Conservation (phyloP, 1,284 basidiomycete species). For the Rhodotorula mucilaginosa region DNA sequence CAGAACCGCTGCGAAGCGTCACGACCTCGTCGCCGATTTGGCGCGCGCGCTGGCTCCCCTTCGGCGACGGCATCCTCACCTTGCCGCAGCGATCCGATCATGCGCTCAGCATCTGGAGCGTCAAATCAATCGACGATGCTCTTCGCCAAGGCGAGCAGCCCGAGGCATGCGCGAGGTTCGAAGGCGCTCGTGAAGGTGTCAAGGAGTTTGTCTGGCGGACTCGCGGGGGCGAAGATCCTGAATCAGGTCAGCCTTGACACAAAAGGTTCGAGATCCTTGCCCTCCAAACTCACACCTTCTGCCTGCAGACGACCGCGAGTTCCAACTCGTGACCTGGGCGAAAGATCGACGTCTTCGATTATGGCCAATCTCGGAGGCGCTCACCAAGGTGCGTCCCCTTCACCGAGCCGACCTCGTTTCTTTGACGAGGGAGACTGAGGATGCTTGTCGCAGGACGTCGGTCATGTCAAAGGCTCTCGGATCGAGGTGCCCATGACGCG, state of each 20-base stretch:
- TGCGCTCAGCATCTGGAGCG: constrained; percentile 77
- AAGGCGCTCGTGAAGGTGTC: constrained; percentile 87
- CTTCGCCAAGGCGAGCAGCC: constrained; percentile 50
- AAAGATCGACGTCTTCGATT: constrained; percentile 89
- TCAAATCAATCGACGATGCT: constrained; percentile 38
- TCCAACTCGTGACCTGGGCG: constrained; percentile 95
- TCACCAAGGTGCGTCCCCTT: constrained; percentile 58
- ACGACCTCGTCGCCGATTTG: constrained; percentile 82
- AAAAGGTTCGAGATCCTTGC: neutral
- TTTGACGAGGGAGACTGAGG: constrained; percentile 7
- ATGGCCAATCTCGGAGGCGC: constrained; percentile 77
- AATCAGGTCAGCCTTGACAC: constrained; percentile 22
- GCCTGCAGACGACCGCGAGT: constrained; percentile 64
- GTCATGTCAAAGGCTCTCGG: constrained; percentile 54
- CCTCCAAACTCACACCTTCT: constrained; percentile 3
- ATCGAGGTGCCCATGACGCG: constrained; percentile 56
- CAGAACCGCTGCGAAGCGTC: constrained; percentile 32
- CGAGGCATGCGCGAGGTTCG: constrained; percentile 70
- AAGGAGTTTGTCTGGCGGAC: constrained; percentile 98
- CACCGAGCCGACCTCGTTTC: neutral
- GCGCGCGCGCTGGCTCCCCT: constrained; percentile 88
- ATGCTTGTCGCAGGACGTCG: constrained; percentile 48
- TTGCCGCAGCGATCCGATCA: constrained; percentile 86
- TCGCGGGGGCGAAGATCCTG: constrained; percentile 53
- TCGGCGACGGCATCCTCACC: constrained; percentile 83